phyloP scores from a whole-genome alignment of 2,329 filamentous ascomycete genomes.

The Metarhizium humberi region DNA sequence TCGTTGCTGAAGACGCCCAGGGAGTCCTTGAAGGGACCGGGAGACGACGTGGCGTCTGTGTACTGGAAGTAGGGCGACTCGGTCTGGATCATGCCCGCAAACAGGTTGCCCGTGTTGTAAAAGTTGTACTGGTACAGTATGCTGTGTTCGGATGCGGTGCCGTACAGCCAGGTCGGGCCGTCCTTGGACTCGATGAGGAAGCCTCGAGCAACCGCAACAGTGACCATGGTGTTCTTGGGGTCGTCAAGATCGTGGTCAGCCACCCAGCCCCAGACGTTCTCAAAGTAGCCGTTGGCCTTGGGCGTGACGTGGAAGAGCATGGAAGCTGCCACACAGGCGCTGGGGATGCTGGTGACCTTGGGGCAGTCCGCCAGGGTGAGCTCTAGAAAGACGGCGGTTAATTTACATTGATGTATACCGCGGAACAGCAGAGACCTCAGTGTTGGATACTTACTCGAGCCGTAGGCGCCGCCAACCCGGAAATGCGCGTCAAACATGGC shows the following conservation, averaged over 20 bases:
- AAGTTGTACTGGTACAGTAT: conserved; percentile 44
- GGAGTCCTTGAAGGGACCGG: conserved; percentile 9
- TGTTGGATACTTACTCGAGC: conserved; percentile 34
- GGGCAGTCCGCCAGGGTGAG: conserved; percentile 44
- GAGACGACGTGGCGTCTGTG: conserved; percentile 6
- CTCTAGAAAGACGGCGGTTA: conserved; percentile 31
- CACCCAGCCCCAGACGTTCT: conserved; percentile 57
- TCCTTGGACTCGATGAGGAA: conserved; percentile 22
- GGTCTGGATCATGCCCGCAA: conserved; percentile 54
- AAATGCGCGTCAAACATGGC: conserved; percentile 56
- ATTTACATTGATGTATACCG: too few species aligned
- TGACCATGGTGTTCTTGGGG: conserved; percentile 45
- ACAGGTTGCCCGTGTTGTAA: conserved; percentile 35
- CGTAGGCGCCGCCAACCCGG: conserved; percentile 60
- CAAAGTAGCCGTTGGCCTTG: conserved; percentile 38
- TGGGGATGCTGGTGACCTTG: conserved; percentile 28
- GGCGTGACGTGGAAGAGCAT: conserved; percentile 37
- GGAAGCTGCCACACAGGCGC: conserved; percentile 51
- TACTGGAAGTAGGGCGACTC: conserved; percentile 56
- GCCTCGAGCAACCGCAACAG: conserved; percentile 26
- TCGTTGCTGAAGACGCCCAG: conserved; percentile 7
- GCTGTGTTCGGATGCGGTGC: conserved; percentile 40
- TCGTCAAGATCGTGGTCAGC: conserved; percentile 44
- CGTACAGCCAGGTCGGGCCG: conserved; percentile 27
- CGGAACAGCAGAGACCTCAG: too few species aligned